Evolutionary conservation across 257 asterid species (phyloP).

Genomic region (Solanum dulcamara): DNA sequence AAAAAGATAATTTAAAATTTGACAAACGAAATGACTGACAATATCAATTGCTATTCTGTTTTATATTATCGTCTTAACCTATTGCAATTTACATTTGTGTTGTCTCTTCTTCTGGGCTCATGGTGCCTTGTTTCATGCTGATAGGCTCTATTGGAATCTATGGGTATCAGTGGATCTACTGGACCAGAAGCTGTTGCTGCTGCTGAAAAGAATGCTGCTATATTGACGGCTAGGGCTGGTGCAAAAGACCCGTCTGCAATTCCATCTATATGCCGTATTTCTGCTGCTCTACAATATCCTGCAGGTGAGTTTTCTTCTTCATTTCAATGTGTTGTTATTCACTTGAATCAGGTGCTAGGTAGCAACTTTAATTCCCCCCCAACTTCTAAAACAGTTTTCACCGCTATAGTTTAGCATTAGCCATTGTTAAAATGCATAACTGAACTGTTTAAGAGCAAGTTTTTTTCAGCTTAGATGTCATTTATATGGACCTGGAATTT

Average conservation of each 20-base stretch:
- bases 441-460: neutral
- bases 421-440: neutral
- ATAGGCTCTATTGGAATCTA: constrained; percentile 88
- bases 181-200: constrained; percentile 86
- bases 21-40: neutral
- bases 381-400: neutral
- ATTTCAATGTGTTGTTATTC: neutral
- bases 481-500: neutral
- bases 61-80: neutral
- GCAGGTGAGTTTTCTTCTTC: constrained; percentile 50
- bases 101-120: neutral
- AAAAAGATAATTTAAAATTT: neutral
- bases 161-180: constrained; percentile 69
- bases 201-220: constrained; percentile 85
- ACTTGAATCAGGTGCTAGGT: neutral
- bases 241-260: constrained; percentile 94
- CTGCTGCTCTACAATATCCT: constrained; percentile 92
- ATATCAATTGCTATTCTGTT: neutral
- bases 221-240: constrained; percentile 96
- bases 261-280: constrained; percentile 95
- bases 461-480: neutral
- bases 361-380: neutral
- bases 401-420: neutral
- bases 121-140: neutral
- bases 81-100: neutral